A percentile compares a stretch with the other conserved stretches of the same genome.
phyloP scores from a whole-genome alignment of 1,284 basidiomycete genomes.

The Tilletia horrida region DNA sequence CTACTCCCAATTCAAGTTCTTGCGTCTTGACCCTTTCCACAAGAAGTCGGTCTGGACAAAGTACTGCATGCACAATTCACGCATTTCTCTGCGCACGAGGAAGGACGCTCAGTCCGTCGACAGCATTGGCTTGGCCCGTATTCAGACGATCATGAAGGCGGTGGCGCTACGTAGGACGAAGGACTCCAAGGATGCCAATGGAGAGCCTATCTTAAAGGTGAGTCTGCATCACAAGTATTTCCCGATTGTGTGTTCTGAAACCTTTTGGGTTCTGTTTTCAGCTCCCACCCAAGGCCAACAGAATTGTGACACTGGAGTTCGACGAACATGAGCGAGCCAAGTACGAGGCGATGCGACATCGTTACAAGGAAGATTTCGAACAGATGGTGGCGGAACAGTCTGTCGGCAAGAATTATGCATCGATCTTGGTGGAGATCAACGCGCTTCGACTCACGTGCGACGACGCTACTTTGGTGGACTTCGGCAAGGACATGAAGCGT shows the following conservation, averaged over 20 bases:
- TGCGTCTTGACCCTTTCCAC: constrained; percentile 85
- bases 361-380: constrained; percentile 84
- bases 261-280: neutral
- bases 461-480: constrained; percentile 82
- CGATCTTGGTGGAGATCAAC: constrained; percentile 61
- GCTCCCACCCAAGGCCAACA: constrained; percentile 75
- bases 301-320: constrained; percentile 79
- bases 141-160: constrained; percentile 95
- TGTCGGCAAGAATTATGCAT: constrained; percentile 90
- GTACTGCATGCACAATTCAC: constrained; percentile 62
- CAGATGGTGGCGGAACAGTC: constrained; percentile 83
- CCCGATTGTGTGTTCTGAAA: neutral
- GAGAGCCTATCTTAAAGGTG: constrained; percentile 72
- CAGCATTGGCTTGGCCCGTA: constrained; percentile 81
- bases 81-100: neutral
- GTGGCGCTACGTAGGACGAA: constrained; percentile 95
- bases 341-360: constrained; percentile 81
- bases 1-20: constrained; percentile 91
- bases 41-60: constrained; percentile 90
- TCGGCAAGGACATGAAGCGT: constrained; percentile 56
- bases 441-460: constrained; percentile 90
- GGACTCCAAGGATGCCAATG: constrained; percentile 76
- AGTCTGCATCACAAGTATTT: neutral
- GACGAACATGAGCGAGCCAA: constrained; percentile 76
- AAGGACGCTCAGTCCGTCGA: constrained; percentile 58